Base-by-base conservation (phyloP, 2,329 filamentous ascomycete genomes). In the Penicillium sp. region DNA sequence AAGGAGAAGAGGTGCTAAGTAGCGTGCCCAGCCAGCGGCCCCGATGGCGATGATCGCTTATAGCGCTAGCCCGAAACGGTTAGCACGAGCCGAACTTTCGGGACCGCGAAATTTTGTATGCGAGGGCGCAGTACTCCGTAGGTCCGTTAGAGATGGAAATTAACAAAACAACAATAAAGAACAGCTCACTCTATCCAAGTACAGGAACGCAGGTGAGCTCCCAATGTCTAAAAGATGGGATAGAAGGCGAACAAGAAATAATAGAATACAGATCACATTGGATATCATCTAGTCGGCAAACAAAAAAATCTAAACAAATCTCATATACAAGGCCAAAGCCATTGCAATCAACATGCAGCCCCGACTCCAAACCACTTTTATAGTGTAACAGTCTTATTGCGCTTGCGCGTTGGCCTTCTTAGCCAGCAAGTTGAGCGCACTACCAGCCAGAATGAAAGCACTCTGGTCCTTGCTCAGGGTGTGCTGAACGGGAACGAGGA, bases 401-500 rank as follows among this genome's bases (percentile, higher is more conserved):
- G 18, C 18, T 16, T 16, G 16, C 24, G 53, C 49, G 43, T 58
- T 59, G 24, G 63, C 66, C 81, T 88, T 88, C 69, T 80, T 79
- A 43, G 92, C 89, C 66, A 99, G 76, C 73, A 97, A 71, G 75
- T 99, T 99, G 76, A 99, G 75, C 40, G 94, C 94, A 73, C 91
- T 96, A 3, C 94, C 94, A 0, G 94, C 94, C 47, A 99, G 79
- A 60, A 99, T 90, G 70, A 97, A 99, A 0, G 83, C 86, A 57
- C 90, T 90, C 80, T 99, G 94, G 72, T 97, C 94, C 77, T 88
- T 83, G 70, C 86, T 95, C 57, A 99, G 81, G 11, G 90, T 90
- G 72, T 97, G 93, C 76, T 86, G 90, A n/a, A 92, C 92, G 45
- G 85, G 83, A 55, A 99, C 83, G 38, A 83, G 71, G 45, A 89